Conservation (phyloP, 345 rosid species). For the Populus nigra region DNA sequence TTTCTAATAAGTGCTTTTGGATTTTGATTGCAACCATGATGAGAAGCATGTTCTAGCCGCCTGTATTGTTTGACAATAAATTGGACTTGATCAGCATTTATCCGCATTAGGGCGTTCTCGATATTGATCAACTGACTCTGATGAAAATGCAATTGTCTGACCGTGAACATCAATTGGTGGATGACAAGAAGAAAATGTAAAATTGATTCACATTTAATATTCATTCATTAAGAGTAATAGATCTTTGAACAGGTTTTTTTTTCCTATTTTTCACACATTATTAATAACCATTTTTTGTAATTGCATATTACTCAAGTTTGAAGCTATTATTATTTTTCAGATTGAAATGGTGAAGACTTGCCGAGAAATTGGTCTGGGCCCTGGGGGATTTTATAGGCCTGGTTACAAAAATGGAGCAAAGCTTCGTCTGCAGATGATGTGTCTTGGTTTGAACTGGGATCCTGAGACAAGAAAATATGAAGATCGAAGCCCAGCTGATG, state of each 20-base stretch:
- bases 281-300: neutral
- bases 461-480: constrained; percentile 22
- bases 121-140: neutral
- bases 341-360: constrained; percentile 19
- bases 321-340: neutral
- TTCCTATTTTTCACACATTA: neutral
- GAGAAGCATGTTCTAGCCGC: neutral
- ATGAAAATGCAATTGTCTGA: neutral
- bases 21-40: neutral
- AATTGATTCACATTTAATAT: no score
- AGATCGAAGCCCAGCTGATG: constrained; percentile 1
- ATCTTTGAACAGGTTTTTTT: no score
- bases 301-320: neutral
- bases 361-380: constrained; percentile 15
- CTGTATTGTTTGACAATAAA: neutral
- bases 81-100: neutral
- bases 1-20: neutral
- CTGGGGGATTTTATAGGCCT: constrained; percentile 19
- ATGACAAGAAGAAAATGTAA: no score
- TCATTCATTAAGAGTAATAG: neutral
- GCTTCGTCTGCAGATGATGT: constrained; percentile 22
- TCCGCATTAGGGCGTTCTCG: neutral
- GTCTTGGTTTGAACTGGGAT: constrained; percentile 26
- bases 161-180: no score
- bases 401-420: constrained; percentile 19